These are phyloP conservation scores for Cytidiella melzeri DNA, from an alignment of 768 basidiomycete species.

Conservation along the genomic window DNA sequence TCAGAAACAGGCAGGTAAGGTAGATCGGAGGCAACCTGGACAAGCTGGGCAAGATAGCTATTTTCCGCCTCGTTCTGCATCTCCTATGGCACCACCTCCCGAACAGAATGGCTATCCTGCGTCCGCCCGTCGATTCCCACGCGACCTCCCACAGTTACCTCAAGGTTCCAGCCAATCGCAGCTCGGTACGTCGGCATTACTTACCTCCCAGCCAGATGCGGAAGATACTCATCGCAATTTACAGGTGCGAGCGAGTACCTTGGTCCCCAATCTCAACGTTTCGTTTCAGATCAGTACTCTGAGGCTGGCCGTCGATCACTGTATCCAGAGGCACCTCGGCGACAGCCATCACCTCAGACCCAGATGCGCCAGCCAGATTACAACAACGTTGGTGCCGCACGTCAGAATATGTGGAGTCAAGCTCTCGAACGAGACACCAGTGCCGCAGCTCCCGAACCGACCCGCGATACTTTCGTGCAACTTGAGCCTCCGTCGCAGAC, in stretches of 20 bases:
- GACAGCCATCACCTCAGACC: conserved; percentile 19
- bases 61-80: not conserved
- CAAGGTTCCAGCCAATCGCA: conserved; percentile 24
- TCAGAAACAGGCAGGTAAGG: conserved; percentile 9
- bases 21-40: conserved; percentile 7
- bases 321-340: conserved; percentile 26
- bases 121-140: conserved; percentile 48
- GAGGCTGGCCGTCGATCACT: conserved; percentile 47
- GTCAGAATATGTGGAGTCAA: conserved; percentile 83
- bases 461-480: conserved; percentile 62
- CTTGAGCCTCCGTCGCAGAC: conserved; percentile 62
- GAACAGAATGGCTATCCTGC: conserved; percentile 10
- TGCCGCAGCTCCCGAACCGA: conserved; percentile 29
- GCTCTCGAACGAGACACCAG: conserved; percentile 66
- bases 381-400: conserved; percentile 48
- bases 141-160: conserved; percentile 64
- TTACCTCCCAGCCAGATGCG: too few species aligned
- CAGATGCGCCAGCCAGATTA: conserved; percentile 44
- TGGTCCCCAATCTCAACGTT: conserved; percentile 39
- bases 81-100: conserved; percentile 4
- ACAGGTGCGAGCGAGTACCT: conserved; percentile 37
- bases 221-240: conserved; percentile 2
- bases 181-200: not conserved
- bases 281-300: conserved; percentile 47
- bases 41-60: not conserved